phyloP scores from a whole-genome alignment of 352 stramenopile species.

The Globisporangium radiosum region DNA sequence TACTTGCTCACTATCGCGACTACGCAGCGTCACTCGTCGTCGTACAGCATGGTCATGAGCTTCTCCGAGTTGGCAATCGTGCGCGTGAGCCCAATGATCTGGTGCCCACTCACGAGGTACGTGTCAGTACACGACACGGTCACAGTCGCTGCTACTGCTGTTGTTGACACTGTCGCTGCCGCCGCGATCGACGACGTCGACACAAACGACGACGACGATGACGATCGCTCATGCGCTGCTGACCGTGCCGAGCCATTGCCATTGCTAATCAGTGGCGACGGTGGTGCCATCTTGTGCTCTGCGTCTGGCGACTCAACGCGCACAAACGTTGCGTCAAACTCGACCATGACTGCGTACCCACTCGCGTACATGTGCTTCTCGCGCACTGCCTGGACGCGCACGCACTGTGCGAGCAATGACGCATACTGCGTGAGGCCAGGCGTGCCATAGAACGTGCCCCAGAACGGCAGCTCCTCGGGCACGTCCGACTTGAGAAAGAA shows the following conservation, averaged over 20 bases:
- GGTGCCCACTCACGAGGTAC: conserved; percentile 63
- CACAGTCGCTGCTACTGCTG: too few species aligned
- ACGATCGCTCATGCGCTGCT: background rate
- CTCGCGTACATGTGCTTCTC: conserved; percentile 64
- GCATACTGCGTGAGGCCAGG: conserved; percentile 64
- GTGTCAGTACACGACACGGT: conserved; percentile 71
- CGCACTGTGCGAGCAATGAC: conserved; percentile 57
- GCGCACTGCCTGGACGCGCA: conserved; percentile 48
- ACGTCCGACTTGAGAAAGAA: conserved; percentile 79
- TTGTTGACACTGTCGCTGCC: too few species aligned
- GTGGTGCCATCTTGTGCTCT: conserved; percentile 8
- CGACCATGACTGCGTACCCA: conserved; percentile 70
- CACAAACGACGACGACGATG: conserved; percentile 22
- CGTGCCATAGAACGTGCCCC: conserved; percentile 61
- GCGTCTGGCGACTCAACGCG: conserved; percentile 23
- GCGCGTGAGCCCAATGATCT: conserved; percentile 71
- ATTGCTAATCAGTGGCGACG: background rate
- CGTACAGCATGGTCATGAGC: conserved; percentile 24
- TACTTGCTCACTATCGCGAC: conserved; percentile 7
- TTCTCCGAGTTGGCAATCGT: conserved; percentile 80
- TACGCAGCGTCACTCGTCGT: conserved; percentile 11
- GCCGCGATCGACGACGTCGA: too few species aligned
- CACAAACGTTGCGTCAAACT: conserved; percentile 64
- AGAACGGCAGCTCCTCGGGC: conserved; percentile 74
- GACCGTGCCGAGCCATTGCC: background rate